Percentiles rank a stretch among this genome's conserved stretches.
Conservation (phyloP, 805 yeast genomes). For the Candida adriatica region DNA sequence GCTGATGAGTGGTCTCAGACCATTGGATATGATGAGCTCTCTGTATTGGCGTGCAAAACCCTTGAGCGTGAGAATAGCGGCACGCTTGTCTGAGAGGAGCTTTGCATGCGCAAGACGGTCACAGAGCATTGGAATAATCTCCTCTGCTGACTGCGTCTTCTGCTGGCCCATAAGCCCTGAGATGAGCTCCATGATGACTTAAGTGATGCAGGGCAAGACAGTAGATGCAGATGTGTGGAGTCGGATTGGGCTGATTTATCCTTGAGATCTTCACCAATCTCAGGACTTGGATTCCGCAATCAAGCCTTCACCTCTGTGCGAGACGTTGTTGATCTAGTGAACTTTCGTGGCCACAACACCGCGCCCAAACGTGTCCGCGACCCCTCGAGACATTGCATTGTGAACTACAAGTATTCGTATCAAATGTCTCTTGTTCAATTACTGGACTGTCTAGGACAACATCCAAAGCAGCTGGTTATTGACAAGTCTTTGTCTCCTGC, state of each 20-base stretch:
- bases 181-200: conserved; percentile 37
- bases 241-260: no score
- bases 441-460: conserved; percentile 19
- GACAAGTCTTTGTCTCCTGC: conserved; percentile 42
- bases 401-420: no score
- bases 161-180: conserved; percentile 39
- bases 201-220: no score
- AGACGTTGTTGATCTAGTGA: no score
- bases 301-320: no score
- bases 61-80: conserved; percentile 85
- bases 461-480: conserved; percentile 26
- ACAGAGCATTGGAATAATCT: conserved; percentile 81
- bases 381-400: no score
- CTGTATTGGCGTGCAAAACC: conserved; percentile 84
- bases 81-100: conserved; percentile 75
- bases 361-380: no score
- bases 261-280: no score
- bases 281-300: no score
- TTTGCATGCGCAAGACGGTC: conserved; percentile 83
- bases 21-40: conserved; percentile 85
- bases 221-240: no score
- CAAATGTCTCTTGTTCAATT: conserved; percentile 8
- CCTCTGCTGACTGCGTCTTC: conserved; percentile 58
- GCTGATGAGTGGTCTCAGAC: conserved; percentile 63
- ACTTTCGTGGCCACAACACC: no score